A percentile compares a stretch with the other conserved stretches of the same genome.
Evolutionary conservation across 2,329 filamentous ascomycete species (phyloP).

Genomic region (Clarireedia paspali): DNA sequence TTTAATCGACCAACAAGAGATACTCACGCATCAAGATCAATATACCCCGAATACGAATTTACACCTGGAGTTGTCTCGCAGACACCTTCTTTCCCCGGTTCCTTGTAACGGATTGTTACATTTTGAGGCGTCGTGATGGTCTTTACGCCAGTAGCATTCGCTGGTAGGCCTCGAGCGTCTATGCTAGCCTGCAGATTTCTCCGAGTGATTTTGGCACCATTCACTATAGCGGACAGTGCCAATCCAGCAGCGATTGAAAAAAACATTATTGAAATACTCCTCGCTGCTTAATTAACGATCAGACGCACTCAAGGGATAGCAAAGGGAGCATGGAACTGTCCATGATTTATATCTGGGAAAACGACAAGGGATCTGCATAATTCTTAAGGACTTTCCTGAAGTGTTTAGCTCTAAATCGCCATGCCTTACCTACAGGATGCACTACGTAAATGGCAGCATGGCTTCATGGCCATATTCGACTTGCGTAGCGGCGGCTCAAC

Average conservation of each 20-base stretch:
- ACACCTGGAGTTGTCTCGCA: slow-evolving; percentile 26
- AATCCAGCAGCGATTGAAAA: slow-evolving; percentile 9
- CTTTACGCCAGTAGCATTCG: slow-evolving; percentile 31
- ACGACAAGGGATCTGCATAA: neutral
- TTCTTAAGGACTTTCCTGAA: slow-evolving; percentile 5
- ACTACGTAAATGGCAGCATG: neutral
- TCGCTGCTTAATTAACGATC: neutral
- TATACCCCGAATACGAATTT: slow-evolving; percentile 25
- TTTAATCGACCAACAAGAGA: slow-evolving; percentile 3
- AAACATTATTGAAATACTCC: slow-evolving; percentile 4
- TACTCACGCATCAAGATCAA: slow-evolving; percentile 20
- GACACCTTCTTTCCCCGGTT: slow-evolving; percentile 32
- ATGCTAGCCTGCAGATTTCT: slow-evolving; percentile 19
- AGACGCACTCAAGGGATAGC: too few relatives aligned
- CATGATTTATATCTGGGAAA: neutral
- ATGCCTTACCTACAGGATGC: neutral
- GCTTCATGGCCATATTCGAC: neutral
- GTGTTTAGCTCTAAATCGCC: neutral
- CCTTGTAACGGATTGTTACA: slow-evolving; percentile 37
- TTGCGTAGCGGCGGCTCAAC: neutral
- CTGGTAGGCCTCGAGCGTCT: slow-evolving; percentile 32
- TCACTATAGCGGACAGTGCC: slow-evolving; percentile 9
- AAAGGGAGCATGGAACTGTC: neutral
- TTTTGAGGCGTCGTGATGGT: slow-evolving; percentile 34
- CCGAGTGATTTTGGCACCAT: slow-evolving; percentile 13